Evolutionary conservation across 1,284 basidiomycete genomes (phyloP), one percentile per base, ranked within the genome.

Genomic region (Cutaneotrichosporon daszewskae): DNA sequence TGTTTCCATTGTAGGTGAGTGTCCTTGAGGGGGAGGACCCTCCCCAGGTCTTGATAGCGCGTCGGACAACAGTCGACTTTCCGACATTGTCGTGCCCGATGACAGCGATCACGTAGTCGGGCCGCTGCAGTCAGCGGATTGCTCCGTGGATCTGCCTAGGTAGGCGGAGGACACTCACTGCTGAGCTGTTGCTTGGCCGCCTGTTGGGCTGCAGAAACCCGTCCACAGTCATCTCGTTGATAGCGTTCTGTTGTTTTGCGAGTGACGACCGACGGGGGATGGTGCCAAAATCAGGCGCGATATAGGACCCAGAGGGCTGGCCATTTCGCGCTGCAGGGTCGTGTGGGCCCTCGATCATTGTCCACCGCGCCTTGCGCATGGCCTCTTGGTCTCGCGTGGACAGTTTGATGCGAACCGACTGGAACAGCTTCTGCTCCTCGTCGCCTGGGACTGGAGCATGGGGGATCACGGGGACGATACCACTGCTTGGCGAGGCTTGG

Each of bases 31-130:
- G n/a, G 2, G 58, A 33, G 12, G 13, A 51, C 26, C 62, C 55
- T 7, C 58, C 59, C 65, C 67, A 69, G 3, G 60, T 53, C 38
- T 60, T 62, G 22, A 66, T 51, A 2, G 68, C 67, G 23, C 60
- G 48, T 9, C 45, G 45, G 42, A 70, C 66, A 12, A 69, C 51
- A 0, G 64, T 69, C 29, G 67, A 58, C 48, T 70, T 70, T 22
- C 69, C 69, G 1, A 66, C 64, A 1, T 54, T 53, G n/a, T 50
- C 42, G 23, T 63, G 58, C 1, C 69, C 69, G 3, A 69, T 40
- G 9, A 72, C 62, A 3, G 67, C 66, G 32, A 72, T 66, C 11
- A 56, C 58, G 43, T 62, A 65, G 38, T 66, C 55, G 33, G 54
- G 38, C 11, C 37, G 18, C 25, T 37, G 14, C 35, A 6, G 14